A percentile compares a stretch with the other conserved stretches of the same genome.
These are phyloP conservation scores for Solanum hybrid DNA, from an alignment of 305 asterid genomes.

Conservation along the genomic window DNA sequence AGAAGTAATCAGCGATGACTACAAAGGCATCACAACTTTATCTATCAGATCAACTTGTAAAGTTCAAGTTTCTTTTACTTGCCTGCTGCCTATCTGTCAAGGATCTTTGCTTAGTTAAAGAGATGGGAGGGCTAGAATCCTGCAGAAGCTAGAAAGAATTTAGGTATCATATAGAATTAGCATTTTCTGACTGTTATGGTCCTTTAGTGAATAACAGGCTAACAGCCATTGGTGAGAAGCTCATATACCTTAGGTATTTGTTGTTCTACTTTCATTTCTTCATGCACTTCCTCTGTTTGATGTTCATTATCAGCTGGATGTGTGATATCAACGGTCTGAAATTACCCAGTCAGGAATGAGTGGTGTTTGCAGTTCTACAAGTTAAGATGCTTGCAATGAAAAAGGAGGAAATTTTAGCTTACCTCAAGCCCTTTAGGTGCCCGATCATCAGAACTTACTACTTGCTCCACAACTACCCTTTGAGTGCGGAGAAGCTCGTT, in stretches of 20 bases:
- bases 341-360: not conserved
- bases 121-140: conserved; percentile 48
- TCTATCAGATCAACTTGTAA: conserved; percentile 4
- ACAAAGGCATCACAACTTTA: not conserved
- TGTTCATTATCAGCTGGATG: conserved; percentile 32
- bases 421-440: conserved; percentile 41
- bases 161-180: conserved; percentile 7
- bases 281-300: conserved; percentile 32
- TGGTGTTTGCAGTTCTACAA: not conserved
- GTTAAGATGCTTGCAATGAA: not conserved
- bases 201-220: not conserved
- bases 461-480: conserved; percentile 43
- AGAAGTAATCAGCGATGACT: conserved; percentile 9
- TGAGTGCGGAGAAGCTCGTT: conserved; percentile 50
- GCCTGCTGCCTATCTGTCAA: conserved; percentile 91
- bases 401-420: not conserved
- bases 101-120: conserved; percentile 71
- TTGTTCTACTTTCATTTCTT: conserved; percentile 33
- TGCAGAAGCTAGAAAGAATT: conserved; percentile 21
- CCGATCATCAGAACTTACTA: conserved; percentile 35
- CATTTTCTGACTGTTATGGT: conserved; percentile 3
- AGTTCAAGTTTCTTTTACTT: conserved; percentile 18
- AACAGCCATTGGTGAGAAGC: conserved; percentile 18
- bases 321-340: not conserved
- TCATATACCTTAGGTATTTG: conserved; percentile 37